Conservation (phyloP, 2,329 filamentous ascomycete genomes). For the Alternaria panax region DNA sequence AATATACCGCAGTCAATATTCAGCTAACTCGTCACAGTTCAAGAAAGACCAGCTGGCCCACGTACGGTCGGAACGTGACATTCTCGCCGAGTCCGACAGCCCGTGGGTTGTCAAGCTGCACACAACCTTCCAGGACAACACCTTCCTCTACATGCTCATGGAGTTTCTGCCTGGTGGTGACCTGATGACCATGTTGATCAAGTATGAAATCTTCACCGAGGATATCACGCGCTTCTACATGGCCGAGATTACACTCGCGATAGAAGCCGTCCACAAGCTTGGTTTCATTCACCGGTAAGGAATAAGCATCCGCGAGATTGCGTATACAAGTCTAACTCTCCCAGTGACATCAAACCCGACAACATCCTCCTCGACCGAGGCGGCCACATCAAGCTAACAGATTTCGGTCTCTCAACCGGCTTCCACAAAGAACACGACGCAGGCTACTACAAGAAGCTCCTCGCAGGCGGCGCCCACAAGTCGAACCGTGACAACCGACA, state of each 20-base stretch:
- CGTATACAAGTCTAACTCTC: conserved; percentile 31
- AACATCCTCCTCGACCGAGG: conserved; percentile 96
- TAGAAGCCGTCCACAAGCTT: conserved; percentile 96
- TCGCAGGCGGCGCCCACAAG: conserved; percentile 69
- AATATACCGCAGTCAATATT: no score
- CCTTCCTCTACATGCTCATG: conserved; percentile 99
- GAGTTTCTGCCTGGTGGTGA: conserved; percentile 98
- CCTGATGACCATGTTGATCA: conserved; percentile 99
- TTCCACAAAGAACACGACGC: conserved; percentile 99
- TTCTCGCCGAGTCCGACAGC: conserved; percentile 97
- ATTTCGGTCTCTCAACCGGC: conserved; percentile 96
- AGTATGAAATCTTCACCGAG: conserved; percentile 99
- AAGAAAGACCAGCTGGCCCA: conserved; percentile 98
- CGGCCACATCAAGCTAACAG: conserved; percentile 96
- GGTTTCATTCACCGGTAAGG: conserved; percentile 93
- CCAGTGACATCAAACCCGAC: conserved; percentile 94
- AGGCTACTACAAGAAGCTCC: conserved; percentile 95
- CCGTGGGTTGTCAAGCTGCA: conserved; percentile 99
- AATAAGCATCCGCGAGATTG: no score
- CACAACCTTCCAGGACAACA: conserved; percentile 95
- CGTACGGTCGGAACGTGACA: conserved; percentile 96
- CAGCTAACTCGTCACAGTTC: conserved; percentile 62
- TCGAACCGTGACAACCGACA: conserved; percentile 72
- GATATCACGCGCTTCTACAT: conserved; percentile 99
- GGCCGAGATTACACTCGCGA: conserved; percentile 96